These are phyloP conservation scores for Hyaloscypha finlandica DNA, from an alignment of 495 filamentous ascomycete genomes.

Conservation along the genomic window DNA sequence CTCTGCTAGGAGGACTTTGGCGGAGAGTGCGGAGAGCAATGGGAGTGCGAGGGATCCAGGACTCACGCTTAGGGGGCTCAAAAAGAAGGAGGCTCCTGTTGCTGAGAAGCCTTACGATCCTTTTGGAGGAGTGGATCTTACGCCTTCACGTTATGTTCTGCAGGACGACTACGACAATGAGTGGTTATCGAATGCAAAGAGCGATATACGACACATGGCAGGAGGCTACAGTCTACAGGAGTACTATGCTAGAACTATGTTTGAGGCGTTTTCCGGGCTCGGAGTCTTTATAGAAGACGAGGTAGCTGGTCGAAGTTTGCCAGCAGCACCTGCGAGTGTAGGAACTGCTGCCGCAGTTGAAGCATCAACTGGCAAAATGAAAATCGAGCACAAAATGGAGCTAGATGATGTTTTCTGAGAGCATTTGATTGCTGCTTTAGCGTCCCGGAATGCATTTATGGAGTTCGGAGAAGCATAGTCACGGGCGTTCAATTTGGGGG, in stretches of 20 bases:
- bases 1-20: conserved; percentile 48
- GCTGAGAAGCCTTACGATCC: conserved; percentile 85
- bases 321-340: conserved; percentile 32
- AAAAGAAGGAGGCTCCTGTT: conserved; percentile 59
- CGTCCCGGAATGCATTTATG: conserved; percentile 5
- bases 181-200: conserved; percentile 64
- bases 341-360: conserved; percentile 33
- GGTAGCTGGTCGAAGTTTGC: conserved; percentile 39
- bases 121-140: conserved; percentile 72
- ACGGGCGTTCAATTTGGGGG: conserved; percentile 3
- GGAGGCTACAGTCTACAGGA: conserved; percentile 83
- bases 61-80: conserved; percentile 75
- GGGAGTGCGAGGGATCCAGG: conserved; percentile 36
- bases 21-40: conserved; percentile 32
- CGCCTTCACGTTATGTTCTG: conserved; percentile 69
- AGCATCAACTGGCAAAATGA: conserved; percentile 38
- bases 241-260: conserved; percentile 76
- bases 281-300: conserved; percentile 85
- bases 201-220: conserved; percentile 61
- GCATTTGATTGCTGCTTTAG: neutral
- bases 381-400: conserved; percentile 50
- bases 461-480: conserved; percentile 11
- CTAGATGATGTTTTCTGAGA: conserved; percentile 44
- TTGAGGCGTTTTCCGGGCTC: conserved; percentile 88
- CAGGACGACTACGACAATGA: conserved; percentile 60